phyloP scores from a whole-genome alignment of 352 stramenopile genomes.

The Phytophthora sp. region DNA sequence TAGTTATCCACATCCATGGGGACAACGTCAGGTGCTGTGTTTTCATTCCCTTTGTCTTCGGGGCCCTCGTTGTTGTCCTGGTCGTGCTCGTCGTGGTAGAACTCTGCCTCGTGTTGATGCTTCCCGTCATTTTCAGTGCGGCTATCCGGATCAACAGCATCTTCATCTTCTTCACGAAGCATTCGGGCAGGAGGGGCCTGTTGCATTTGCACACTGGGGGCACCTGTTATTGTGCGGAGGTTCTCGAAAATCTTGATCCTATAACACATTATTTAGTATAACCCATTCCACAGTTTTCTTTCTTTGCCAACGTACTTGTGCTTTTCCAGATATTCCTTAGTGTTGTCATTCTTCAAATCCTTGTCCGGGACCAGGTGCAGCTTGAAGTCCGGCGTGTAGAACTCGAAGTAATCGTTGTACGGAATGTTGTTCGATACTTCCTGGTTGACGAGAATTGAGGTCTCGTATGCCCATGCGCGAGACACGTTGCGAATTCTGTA shows the following conservation, averaged over 20 bases:
- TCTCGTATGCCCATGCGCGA: conserved; percentile 98
- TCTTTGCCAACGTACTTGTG: conserved; percentile 59
- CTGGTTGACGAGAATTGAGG: conserved; percentile 89
- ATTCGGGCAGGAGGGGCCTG: conserved; percentile 64
- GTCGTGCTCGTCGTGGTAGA: conserved; percentile 77
- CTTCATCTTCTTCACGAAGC: conserved; percentile 80
- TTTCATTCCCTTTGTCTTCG: conserved; percentile 39
- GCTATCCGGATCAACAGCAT: conserved; percentile 59
- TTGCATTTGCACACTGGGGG: conserved; percentile 82
- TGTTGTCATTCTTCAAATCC: conserved; percentile 81
- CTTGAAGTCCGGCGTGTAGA: conserved; percentile 83
- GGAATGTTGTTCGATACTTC: conserved; percentile 79
- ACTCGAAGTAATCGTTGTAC: conserved; percentile 87
- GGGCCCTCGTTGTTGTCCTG: conserved; percentile 52
- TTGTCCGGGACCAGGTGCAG: conserved; percentile 77
- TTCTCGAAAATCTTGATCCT: conserved; percentile 89
- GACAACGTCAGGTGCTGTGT: conserved; percentile 54
- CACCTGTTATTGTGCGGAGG: conserved; percentile 66
- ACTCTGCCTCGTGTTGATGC: conserved; percentile 75
- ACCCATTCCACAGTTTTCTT: neutral
- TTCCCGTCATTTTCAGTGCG: conserved; percentile 71
- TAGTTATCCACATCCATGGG: conserved; percentile 69
- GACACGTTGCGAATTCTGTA: conserved; percentile 90
- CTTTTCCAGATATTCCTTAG: conserved; percentile 79
- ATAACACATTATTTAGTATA: conserved; percentile 15